phyloP scores from a whole-genome alignment of 177 flowering plant species.

The Telopea speciosissima region DNA sequence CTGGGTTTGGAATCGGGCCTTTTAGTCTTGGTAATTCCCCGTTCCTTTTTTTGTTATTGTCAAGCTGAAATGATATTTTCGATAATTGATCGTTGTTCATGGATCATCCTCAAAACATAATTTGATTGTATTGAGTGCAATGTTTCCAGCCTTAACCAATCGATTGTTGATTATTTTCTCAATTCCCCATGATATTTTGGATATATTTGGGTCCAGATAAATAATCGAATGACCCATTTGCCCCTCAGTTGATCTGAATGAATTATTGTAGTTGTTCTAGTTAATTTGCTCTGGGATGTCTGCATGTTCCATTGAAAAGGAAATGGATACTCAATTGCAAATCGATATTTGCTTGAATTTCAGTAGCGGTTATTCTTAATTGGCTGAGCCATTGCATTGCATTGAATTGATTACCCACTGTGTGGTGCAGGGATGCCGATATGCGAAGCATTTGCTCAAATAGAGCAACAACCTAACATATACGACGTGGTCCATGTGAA shows the following conservation, averaged over 20 bases:
- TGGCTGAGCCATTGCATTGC: background rate
- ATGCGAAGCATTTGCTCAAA: constrained; percentile 88
- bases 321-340: no score
- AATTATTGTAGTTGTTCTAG: no score
- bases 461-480: constrained; percentile 84
- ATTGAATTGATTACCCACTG: constrained; percentile 1
- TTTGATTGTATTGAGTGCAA: background rate
- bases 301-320: background rate
- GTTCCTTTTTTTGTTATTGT: background rate
- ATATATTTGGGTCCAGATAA: background rate
- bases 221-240: background rate
- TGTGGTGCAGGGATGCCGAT: constrained; percentile 83
- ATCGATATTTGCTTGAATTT: background rate
- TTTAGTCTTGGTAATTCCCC: constrained; percentile 61
- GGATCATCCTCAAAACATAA: background rate
- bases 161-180: background rate
- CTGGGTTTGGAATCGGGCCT: constrained; percentile 82
- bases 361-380: background rate
- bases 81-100: background rate
- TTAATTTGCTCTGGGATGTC: background rate
- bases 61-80: background rate
- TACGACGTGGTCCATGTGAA: constrained; percentile 95
- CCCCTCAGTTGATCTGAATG: no score
- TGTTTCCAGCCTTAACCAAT: background rate
- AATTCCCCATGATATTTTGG: background rate